Evolutionary conservation across 345 rosid species (phyloP).

Genomic region (Bruguiera sexangula): DNA sequence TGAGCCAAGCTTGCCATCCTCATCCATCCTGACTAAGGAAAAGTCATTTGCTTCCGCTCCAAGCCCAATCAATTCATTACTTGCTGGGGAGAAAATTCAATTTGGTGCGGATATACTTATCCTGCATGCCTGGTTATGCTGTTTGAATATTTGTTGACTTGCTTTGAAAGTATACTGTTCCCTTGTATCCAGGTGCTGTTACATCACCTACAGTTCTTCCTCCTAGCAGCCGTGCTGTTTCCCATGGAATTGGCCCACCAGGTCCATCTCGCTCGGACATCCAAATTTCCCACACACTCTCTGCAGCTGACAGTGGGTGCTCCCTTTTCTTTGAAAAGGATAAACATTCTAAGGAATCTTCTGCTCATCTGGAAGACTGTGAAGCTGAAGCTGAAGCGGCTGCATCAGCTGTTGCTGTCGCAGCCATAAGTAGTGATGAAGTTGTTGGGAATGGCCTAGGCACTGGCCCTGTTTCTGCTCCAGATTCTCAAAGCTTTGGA

Average conservation of each 20-base stretch:
- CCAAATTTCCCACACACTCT: slow-evolving; percentile 41
- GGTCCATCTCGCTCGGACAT: slow-evolving; percentile 47
- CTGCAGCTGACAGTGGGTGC: slow-evolving; percentile 47
- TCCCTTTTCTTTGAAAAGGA: slow-evolving; percentile 69
- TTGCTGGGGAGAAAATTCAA: slow-evolving; percentile 95
- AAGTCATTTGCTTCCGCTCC: slow-evolving; percentile 59
- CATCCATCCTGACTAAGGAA: slow-evolving; percentile 55
- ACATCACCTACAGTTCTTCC: slow-evolving; percentile 77
- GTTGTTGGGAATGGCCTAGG: slow-evolving; percentile 47
- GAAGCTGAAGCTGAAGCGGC: slow-evolving; percentile 90
- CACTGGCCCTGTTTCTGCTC: slow-evolving; percentile 42
- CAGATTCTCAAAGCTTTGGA: slow-evolving; percentile 59
- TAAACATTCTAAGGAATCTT: slow-evolving; percentile 47
- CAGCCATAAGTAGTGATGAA: slow-evolving; percentile 87
- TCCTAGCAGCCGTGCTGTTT: slow-evolving; percentile 40
- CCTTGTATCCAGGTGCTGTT: slow-evolving; percentile 66
- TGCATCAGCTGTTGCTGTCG: slow-evolving; percentile 90
- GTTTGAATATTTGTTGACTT: neutral
- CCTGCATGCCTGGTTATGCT: neutral
- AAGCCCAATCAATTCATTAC: slow-evolving; percentile 75
- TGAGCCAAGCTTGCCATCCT: slow-evolving; percentile 47
- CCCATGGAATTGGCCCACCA: slow-evolving; percentile 61
- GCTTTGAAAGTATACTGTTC: slow-evolving; percentile 15
- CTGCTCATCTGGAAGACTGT: slow-evolving; percentile 59
- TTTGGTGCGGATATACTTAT: slow-evolving; percentile 59